These are phyloP conservation scores for Moniliella sp. DNA, from an alignment of 1,284 basidiomycete genomes.

Conservation along the genomic window DNA sequence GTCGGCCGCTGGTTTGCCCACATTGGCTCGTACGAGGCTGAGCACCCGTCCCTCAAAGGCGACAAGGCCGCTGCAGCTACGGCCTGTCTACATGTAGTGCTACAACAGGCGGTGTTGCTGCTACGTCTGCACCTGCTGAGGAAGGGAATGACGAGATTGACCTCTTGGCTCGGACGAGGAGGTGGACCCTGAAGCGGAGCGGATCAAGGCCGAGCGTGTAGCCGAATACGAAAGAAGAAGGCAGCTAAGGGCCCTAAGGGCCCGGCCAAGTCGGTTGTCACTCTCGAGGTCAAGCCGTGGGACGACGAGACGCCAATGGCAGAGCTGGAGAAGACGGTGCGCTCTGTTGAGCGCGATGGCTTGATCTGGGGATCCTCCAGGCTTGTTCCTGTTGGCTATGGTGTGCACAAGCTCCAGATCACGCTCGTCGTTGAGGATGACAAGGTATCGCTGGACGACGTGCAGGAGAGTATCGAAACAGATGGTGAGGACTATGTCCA, in stretches of 20 bases:
- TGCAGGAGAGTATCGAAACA: conserved; percentile 45
- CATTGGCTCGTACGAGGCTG: conserved; percentile 27
- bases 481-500: conserved; percentile 81
- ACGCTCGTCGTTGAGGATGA: conserved; percentile 89
- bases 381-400: conserved; percentile 78
- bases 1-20: conserved; percentile 68
- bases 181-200: conserved; percentile 76
- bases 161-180: conserved; percentile 73
- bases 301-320: conserved; percentile 97
- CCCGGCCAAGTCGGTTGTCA: conserved; percentile 58
- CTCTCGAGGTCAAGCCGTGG: conserved; percentile 89
- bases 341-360: conserved; percentile 69
- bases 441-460: conserved; percentile 75
- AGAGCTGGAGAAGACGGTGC: conserved; percentile 58
- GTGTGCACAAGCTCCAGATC: conserved; percentile 77
- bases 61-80: conserved; percentile 29
- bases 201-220: conserved; percentile 80
- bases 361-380: conserved; percentile 74
- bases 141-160: conserved; percentile 83
- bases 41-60: conserved; percentile 24
- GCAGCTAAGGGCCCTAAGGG: conserved; percentile 52
- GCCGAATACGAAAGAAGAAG: conserved; percentile 82
- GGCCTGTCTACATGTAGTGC: conserved; percentile 7
- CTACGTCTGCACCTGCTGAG: conserved; percentile 36
- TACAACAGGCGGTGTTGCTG: not conserved